Evolutionary conservation across 2,329 filamentous ascomycete species (phyloP).

Genomic region (Cordyceps cateniannulata): DNA sequence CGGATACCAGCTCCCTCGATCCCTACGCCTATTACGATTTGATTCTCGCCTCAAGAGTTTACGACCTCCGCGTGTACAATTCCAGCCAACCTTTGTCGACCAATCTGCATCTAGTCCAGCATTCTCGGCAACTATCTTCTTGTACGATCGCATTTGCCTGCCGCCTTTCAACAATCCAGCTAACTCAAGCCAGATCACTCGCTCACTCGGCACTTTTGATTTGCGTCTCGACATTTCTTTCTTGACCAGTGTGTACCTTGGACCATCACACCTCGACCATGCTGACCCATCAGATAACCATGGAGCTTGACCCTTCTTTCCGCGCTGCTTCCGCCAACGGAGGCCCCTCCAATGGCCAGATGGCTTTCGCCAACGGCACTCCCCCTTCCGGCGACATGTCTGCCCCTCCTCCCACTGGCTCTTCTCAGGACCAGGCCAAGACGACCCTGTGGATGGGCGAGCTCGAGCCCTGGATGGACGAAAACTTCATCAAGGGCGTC

Average conservation of each 20-base stretch:
- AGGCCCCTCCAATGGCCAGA: slow-evolving; percentile 25
- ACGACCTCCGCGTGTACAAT: slow-evolving; percentile 11
- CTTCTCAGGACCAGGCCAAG: slow-evolving; percentile 44
- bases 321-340: slow-evolving; percentile 25
- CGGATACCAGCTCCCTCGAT: slow-evolving; percentile 8
- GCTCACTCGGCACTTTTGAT: neutral
- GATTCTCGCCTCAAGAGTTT: slow-evolving; percentile 8
- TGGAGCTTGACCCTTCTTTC: slow-evolving; percentile 29
- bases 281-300: slow-evolving; percentile 19
- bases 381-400: slow-evolving; percentile 33
- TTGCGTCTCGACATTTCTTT: neutral
- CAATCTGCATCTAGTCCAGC: slow-evolving; percentile 8
- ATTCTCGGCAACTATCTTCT: slow-evolving; percentile 5
- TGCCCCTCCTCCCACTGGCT: slow-evolving; percentile 26
- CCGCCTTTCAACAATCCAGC: neutral
- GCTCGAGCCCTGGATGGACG: slow-evolving; percentile 97
- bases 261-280: neutral
- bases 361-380: slow-evolving; percentile 34
- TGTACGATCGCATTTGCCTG: neutral
- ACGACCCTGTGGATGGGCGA: slow-evolving; percentile 82
- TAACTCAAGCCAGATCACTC: neutral
- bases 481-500: slow-evolving; percentile 94
- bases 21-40: slow-evolving; percentile 9
- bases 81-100: neutral
- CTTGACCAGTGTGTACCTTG: slow-evolving; percentile 6